These are phyloP conservation scores for Antonospora locustae DNA, from an alignment of 371 early-diverging fungal genomes.

Conservation along the genomic window DNA sequence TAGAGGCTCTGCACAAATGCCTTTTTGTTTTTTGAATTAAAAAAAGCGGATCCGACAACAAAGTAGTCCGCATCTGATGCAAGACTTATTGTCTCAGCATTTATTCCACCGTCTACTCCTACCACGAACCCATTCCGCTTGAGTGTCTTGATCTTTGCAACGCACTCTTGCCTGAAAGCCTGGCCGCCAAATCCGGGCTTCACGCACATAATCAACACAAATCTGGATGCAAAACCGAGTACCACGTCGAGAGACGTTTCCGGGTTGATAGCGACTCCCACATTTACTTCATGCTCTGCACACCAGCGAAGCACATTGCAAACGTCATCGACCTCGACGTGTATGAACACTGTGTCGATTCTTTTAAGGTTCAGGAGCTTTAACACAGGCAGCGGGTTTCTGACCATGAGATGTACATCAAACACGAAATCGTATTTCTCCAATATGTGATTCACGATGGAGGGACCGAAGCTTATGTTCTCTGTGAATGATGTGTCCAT, in stretches of 20 bases:
- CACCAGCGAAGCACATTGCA: no score
- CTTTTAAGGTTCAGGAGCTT: conserved; percentile 22
- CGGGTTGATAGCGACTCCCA: conserved; percentile 42
- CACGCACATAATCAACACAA: conserved; percentile 49
- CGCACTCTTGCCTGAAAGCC: conserved; percentile 18
- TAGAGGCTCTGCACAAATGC: conserved; percentile 12
- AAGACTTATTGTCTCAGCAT: conserved; percentile 20
- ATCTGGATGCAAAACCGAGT: no score
- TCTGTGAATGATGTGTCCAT: conserved; percentile 47
- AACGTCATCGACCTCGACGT: conserved; percentile 11
- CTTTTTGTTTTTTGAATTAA: conserved; percentile 19
- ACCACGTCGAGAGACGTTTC: neutral
- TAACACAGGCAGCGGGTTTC: conserved; percentile 34
- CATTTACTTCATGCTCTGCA: conserved; percentile 1
- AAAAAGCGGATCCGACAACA: conserved; percentile 48
- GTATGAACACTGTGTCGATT: conserved; percentile 31
- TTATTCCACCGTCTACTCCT: conserved; percentile 53
- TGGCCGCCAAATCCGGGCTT: conserved; percentile 50
- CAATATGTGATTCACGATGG: conserved; percentile 39
- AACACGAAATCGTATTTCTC: conserved; percentile 33
- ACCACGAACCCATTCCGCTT: conserved; percentile 4
- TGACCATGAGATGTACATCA: conserved; percentile 52
- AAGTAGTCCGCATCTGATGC: conserved; percentile 34
- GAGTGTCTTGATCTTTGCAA: conserved; percentile 16
- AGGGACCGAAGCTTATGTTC: conserved; percentile 48